Evolutionary conservation across 306 rosid species (phyloP).

Genomic region (Cucumis melo): DNA sequence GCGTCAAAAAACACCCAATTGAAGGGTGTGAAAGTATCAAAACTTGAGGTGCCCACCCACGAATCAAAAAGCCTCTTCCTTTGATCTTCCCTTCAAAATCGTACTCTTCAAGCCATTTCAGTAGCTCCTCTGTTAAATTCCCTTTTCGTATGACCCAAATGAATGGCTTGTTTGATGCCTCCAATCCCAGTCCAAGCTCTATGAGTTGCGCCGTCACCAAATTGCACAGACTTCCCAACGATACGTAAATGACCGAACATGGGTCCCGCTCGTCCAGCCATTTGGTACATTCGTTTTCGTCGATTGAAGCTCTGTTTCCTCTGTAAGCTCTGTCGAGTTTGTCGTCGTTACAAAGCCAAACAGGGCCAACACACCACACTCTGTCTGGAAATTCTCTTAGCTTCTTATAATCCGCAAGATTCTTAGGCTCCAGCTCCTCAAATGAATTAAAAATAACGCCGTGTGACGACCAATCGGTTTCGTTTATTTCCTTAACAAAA

Average conservation of each 20-base stretch:
- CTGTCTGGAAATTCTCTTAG: constrained; percentile 5
- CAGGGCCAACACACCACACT: constrained; percentile 44
- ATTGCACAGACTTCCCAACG: constrained; percentile 29
- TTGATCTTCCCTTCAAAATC: constrained; percentile 9
- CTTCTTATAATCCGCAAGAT: constrained; percentile 26
- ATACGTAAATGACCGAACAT: constrained; percentile 35
- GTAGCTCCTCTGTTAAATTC: constrained; percentile 10
- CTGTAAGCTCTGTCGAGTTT: constrained; percentile 35
- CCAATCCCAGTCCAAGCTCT: constrained; percentile 28
- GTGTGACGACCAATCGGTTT: constrained; percentile 4
- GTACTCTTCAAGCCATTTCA: constrained; percentile 2
- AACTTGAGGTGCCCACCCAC: constrained; percentile 23
- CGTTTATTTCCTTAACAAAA: too few relatives aligned
- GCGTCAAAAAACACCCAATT: constrained; percentile 49
- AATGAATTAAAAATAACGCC: constrained; percentile 20
- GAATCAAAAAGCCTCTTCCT: constrained; percentile 8
- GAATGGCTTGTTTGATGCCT: constrained; percentile 21
- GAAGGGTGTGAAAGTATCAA: constrained; percentile 21
- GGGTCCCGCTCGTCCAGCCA: constrained; percentile 38
- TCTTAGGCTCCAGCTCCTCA: constrained; percentile 32
- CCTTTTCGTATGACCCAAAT: constrained; percentile 14
- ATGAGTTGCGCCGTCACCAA: constrained; percentile 2
- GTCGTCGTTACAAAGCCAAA: constrained; percentile 20
- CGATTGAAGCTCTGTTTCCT: constrained; percentile 27
- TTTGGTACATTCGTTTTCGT: constrained; percentile 10